Evolutionary conservation across 2,329 filamentous ascomycete species (phyloP), one percentile per base, ranked within the genome.

Genomic region (Penicillium hesseltinei): DNA sequence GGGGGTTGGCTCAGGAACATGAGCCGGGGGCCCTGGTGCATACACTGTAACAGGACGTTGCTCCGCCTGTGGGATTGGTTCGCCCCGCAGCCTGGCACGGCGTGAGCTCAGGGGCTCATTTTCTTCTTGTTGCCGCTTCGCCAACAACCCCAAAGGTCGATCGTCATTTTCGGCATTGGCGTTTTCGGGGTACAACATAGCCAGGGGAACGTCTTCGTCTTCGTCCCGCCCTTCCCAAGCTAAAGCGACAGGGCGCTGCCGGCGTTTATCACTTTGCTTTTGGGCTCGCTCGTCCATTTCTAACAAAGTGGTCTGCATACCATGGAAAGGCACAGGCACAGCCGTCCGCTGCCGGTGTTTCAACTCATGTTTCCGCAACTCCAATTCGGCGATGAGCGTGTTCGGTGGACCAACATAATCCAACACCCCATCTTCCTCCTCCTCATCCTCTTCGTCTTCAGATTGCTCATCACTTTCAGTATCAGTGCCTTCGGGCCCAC

Each of bases 261-360:
- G 85, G 46, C 73, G 66, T 29, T 88, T 82, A 62, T 88, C 86
- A 65, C 87, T 88, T 71, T 96, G 90, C 25, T 92, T 83, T 73
- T 97, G 90, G 23, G 91, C 90, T 29, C 97, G 91, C 0, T 91
- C 89, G 69, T 99, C 93, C 64, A 97, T 83, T 71, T 99, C 87
- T 1, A 99, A 81, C 4, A 99, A 81, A 0, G 94, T 99, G 15
- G 90, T 90, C 62, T 94, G 91, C 82, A 96, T 88, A n/a, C 91
- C 92, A 54, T 54, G 48, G 38, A 57, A 54, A 51, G 58, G 38
- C 13, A 54, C 53, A 88, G 87, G 21, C 89, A 88, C 64, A 80
- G 87, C 82, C 15, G 88, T 88, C 23, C 87, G 84, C 31, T 88
- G 94, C 36, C 94, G 87, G 60, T 87, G 81, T 73, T 91, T 92